Conservation (phyloP, 1,284 basidiomycete genomes). For the Sphaerobolus stellatus region DNA sequence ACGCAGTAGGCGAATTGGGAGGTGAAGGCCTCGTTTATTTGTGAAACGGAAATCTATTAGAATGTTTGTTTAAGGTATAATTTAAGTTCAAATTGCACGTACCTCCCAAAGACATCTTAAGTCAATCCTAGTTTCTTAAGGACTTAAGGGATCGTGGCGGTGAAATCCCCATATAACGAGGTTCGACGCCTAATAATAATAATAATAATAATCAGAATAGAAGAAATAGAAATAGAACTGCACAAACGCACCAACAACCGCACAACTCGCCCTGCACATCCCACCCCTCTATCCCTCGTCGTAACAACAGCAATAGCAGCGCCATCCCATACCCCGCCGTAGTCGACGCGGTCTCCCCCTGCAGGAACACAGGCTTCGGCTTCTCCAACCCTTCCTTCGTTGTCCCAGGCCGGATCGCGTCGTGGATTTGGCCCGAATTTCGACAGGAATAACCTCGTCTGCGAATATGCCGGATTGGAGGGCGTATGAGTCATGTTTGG, state of each 20-base stretch:
- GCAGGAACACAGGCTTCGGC: constrained; percentile 73
- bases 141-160: constrained; percentile 85
- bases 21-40: constrained; percentile 85
- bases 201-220: constrained; percentile 22
- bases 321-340: constrained; percentile 94
- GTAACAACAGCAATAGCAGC: constrained; percentile 90
- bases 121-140: constrained; percentile 73
- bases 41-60: not conserved
- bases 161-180: constrained; percentile 83
- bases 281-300: constrained; percentile 80
- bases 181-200: constrained; percentile 76
- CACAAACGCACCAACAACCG: constrained; percentile 68
- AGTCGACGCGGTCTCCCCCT: constrained; percentile 74
- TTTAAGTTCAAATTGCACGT: constrained; percentile 25
- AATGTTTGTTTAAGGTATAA: too few species aligned
- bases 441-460: constrained; percentile 79
- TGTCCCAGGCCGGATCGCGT: constrained; percentile 80
- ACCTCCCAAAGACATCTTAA: constrained; percentile 88
- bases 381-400: constrained; percentile 63
- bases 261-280: constrained; percentile 79
- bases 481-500: constrained; percentile 81
- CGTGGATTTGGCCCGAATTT: too few species aligned
- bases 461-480: constrained; percentile 76
- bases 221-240: constrained; percentile 1
- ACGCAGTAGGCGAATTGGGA: constrained; percentile 80